phyloP scores from a whole-genome alignment of 2,329 filamentous ascomycete genomes.

The Verticillium alfalfae region DNA sequence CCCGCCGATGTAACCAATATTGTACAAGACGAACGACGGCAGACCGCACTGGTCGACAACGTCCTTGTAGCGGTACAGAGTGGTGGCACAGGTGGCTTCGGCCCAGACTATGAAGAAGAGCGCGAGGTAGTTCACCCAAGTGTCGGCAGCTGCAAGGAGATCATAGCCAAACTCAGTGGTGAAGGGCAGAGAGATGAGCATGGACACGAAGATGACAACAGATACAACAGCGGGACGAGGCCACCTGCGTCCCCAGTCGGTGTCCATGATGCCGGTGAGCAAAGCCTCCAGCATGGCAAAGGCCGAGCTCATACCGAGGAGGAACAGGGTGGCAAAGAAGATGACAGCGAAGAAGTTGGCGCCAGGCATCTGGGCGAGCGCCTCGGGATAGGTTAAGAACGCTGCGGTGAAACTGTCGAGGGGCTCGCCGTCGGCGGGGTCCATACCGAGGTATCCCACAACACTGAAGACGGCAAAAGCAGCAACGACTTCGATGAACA shows the following conservation, averaged over 20 bases:
- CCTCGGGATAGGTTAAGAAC: constrained; percentile 47
- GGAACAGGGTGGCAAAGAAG: constrained; percentile 47
- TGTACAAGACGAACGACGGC: constrained; percentile 30
- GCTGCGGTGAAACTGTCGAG: constrained; percentile 48
- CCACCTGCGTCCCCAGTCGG: constrained; percentile 29
- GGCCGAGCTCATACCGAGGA: constrained; percentile 47
- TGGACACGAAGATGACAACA: constrained; percentile 34
- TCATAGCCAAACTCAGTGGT: constrained; percentile 51
- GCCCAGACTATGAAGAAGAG: constrained; percentile 46
- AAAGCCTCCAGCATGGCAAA: constrained; percentile 48
- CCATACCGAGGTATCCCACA: constrained; percentile 33
- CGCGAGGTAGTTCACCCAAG: constrained; percentile 46
- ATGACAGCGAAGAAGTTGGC: constrained; percentile 49
- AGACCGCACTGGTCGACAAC: constrained; percentile 34
- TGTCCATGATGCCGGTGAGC: constrained; percentile 43
- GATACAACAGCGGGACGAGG: constrained; percentile 39
- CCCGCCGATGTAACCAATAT: constrained; percentile 42
- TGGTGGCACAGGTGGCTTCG: constrained; percentile 43
- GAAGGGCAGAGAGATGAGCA: constrained; percentile 44
- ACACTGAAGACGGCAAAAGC: constrained; percentile 42
- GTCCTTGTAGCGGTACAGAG: constrained; percentile 42
- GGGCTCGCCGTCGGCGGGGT: constrained; percentile 21
- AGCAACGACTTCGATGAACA: constrained; percentile 43
- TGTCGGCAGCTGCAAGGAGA: constrained; percentile 44
- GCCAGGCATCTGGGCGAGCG: constrained; percentile 48